A percentile compares a stretch with the other conserved stretches of the same genome.
Evolutionary conservation across 2,329 filamentous ascomycete species (phyloP).

Genomic region (Botrytis byssoidea): DNA sequence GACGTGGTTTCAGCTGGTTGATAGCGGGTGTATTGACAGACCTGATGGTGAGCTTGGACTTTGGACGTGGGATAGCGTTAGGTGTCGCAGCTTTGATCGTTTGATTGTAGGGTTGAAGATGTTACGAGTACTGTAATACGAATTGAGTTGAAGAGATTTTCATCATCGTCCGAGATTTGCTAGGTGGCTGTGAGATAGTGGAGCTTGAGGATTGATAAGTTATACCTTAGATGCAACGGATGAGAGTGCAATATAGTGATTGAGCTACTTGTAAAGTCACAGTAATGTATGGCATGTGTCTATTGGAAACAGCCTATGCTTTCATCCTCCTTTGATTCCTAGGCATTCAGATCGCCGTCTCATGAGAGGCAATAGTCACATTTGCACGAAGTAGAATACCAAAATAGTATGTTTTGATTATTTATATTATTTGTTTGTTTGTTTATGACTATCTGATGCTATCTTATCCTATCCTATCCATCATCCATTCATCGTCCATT

Average conservation of each 20-base stretch:
- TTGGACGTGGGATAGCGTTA: background rate
- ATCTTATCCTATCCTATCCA: background rate
- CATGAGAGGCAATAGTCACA: no score
- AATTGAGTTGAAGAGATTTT: background rate
- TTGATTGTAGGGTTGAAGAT: background rate
- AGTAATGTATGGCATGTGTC: background rate
- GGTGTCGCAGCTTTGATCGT: background rate
- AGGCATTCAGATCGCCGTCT: background rate
- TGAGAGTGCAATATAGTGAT: background rate
- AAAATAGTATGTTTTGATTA: background rate
- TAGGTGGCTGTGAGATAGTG: background rate
- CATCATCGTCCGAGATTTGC: background rate
- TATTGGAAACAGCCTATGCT: background rate
- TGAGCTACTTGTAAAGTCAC: background rate
- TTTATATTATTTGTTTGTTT: constrained; percentile 1
- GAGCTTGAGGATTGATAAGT: background rate
- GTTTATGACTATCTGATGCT: background rate
- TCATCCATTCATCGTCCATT: constrained; percentile 12
- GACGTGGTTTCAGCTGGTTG: background rate
- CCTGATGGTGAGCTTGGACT: background rate
- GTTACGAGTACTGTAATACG: background rate
- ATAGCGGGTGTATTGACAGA: background rate
- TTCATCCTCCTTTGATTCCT: background rate
- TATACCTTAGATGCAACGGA: background rate
- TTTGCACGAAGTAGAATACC: background rate